Conservation (phyloP, 2,329 filamentous ascomycete genomes). For the Xylaria hypoxylon region DNA sequence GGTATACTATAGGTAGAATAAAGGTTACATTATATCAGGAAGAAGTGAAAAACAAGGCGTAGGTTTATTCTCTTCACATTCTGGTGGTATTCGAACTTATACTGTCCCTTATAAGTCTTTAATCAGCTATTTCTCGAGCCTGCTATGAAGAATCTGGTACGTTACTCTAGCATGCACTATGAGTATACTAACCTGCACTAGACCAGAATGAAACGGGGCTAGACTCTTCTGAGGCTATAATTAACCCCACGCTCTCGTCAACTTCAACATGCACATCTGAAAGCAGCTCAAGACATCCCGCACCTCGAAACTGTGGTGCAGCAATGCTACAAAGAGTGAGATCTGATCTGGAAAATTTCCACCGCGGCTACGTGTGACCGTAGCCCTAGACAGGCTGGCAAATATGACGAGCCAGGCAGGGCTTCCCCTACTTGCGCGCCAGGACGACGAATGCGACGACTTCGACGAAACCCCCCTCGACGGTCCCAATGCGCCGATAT, state of each 20-base stretch:
- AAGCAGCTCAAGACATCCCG: slow-evolving; percentile 4
- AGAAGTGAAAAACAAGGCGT: no score
- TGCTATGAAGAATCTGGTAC: no score
- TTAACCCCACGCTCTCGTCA: slow-evolving; percentile 4
- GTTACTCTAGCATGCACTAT: no score
- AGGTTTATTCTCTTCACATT: no score
- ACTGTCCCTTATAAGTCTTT: no score
- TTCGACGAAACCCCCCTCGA: slow-evolving; percentile 32
- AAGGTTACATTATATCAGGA: no score
- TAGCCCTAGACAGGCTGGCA: not conserved
- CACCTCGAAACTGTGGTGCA: slow-evolving; percentile 4
- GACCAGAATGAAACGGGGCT: slow-evolving; percentile 1
- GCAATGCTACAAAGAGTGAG: slow-evolving; percentile 27
- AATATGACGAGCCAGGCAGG: slow-evolving; percentile 34
- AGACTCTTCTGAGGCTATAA: slow-evolving; percentile 4
- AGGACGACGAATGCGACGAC: slow-evolving; percentile 30
- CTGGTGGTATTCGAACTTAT: no score
- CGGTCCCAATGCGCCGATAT: slow-evolving; percentile 10
- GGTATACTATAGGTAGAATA: not conserved
- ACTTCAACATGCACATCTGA: not conserved
- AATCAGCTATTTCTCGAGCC: no score
- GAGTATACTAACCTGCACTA: not conserved
- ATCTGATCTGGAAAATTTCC: not conserved
- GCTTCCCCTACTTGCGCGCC: slow-evolving; percentile 36
- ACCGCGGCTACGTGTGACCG: slow-evolving; percentile 14